Conservation (phyloP, 305 asterid species). For the Solanum hybrid region DNA sequence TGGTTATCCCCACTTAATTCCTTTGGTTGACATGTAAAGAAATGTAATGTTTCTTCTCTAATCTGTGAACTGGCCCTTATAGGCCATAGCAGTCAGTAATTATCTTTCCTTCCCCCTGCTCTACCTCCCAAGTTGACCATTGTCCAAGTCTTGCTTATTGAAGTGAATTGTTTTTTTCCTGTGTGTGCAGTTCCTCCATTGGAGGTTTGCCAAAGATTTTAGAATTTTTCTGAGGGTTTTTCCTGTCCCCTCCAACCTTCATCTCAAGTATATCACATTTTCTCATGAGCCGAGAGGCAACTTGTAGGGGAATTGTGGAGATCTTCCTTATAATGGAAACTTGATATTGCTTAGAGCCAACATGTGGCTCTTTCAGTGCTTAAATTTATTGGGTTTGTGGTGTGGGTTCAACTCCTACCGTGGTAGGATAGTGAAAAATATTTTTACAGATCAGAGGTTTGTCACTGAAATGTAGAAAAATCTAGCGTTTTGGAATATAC, state of each 20-base stretch:
- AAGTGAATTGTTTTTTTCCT: not conserved
- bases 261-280: not conserved
- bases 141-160: not conserved
- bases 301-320: not conserved
- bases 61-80: not conserved
- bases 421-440: not conserved
- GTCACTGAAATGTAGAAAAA: not conserved
- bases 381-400: not conserved
- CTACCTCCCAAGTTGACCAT: not conserved
- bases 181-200: not conserved
- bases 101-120: not conserved
- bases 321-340: not conserved
- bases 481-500: not conserved
- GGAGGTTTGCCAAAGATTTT: not conserved
- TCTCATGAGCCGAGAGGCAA: not conserved
- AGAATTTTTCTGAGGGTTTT: not conserved
- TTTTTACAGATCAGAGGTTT: not conserved
- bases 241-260: not conserved
- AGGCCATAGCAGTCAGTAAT: not conserved
- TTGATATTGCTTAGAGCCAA: not conserved
- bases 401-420: not conserved
- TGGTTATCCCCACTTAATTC: not conserved
- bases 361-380: not conserved
- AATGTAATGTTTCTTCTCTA: not conserved
- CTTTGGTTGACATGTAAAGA: not conserved